Conservation (phyloP, 345 rosid genomes). For the Lenwebbia sp. region DNA sequence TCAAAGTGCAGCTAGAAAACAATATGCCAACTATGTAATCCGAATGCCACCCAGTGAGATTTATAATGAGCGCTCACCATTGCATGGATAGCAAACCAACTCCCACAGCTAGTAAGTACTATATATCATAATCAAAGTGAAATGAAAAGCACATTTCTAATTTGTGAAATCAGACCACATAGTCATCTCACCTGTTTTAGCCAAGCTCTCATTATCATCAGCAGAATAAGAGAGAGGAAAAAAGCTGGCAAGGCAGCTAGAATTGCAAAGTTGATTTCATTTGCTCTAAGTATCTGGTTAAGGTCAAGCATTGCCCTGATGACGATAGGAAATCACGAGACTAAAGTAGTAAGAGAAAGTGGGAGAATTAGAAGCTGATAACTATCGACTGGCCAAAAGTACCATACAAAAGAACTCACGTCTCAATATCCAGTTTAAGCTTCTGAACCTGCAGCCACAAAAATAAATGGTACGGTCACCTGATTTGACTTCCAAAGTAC, state of each 20-base stretch:
- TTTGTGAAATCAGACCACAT: neutral
- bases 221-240: conserved; percentile 53
- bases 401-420: conserved; percentile 40
- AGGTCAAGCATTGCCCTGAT: conserved; percentile 96
- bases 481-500: neutral
- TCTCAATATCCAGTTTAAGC: conserved; percentile 88
- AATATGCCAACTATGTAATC: neutral
- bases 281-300: conserved; percentile 91
- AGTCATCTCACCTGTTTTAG: conserved; percentile 40
- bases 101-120: neutral
- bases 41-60: neutral
- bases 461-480: neutral
- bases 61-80: neutral
- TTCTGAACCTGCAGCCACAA: conserved; percentile 76
- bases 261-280: conserved; percentile 91
- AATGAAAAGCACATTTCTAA: neutral
- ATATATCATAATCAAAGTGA: neutral
- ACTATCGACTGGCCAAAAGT: conserved; percentile 1
- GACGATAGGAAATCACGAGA: neutral
- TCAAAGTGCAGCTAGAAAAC: neutral
- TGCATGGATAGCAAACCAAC: neutral
- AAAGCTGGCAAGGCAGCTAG: conserved; percentile 97
- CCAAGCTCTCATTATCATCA: conserved; percentile 65
- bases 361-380: conserved; percentile 3
- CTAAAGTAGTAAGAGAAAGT: neutral